Evolutionary conservation across 352 stramenopile species (phyloP), one percentile per base, ranked within the genome.

Genomic region (Phytophthora fragariae): DNA sequence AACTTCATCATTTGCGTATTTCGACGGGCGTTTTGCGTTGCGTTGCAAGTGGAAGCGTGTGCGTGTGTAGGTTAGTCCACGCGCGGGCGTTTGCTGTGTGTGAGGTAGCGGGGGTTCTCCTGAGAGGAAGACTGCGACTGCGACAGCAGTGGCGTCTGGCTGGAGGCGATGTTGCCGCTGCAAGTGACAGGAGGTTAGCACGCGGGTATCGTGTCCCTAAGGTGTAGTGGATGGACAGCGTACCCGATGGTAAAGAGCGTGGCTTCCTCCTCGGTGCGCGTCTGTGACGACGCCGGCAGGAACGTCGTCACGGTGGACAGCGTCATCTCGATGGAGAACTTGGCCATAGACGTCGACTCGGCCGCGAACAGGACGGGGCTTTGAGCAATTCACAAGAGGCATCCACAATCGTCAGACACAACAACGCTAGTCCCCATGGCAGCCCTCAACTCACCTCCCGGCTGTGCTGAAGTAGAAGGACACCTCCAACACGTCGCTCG

Each of bases 381-480:
- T 94, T 31, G 27, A 31, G 27, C 3, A 31, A 31, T 31, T 31
- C 27, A 31, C 27, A 31, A 31, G 27, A 31, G 3, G 3, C 27
- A 31, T 0, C 27, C 27, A 31, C 27, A 31, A 31, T 31, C 27
- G 3, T 31, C 27, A 31, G 27, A 31, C 27, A 31, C 27, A 31
- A 2, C 27, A 31, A 31, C 27, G 4, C 27, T 2, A 31, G 4
- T 2, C 27, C 27, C 27, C 27, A 31, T 31, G 2, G 0, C 27
- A 31, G 27, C 27, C 27, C 3, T 31, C 27, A 31, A 39, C 61
- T 33, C 24, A 94, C 89, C 86, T 94, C 6, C 88, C 90, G 6
- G 80, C 80, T 1, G 68, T 73, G 31, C 70, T 93, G 49, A 91
- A 96, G 77, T 85, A 94, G 57, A 96, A 92, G 12, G 66, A 72